Percentiles rank a stretch among this genome's conserved stretches.
Evolutionary conservation across 2,329 filamentous ascomycete genomes (phyloP).

Genomic region (Diaporthe longicolla): DNA sequence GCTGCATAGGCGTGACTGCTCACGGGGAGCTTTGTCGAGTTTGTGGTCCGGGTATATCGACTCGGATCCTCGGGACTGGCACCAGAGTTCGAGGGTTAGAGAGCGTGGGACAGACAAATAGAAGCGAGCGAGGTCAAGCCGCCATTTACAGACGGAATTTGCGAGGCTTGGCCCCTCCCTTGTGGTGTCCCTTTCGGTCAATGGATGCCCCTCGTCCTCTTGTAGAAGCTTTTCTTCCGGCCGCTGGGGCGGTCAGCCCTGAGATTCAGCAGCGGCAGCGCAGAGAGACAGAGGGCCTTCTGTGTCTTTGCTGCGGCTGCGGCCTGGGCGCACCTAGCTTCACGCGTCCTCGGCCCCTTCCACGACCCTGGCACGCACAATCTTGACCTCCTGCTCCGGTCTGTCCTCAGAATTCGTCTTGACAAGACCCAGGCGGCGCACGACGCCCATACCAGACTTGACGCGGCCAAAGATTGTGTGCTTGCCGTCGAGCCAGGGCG

Average conservation of each 20-base stretch:
- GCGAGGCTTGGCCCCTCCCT: background rate
- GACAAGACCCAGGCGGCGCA: slow-evolving; percentile 89
- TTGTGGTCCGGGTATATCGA: background rate
- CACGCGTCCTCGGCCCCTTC: slow-evolving; percentile 62
- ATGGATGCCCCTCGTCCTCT: background rate
- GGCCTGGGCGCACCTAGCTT: background rate
- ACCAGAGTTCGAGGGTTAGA: background rate
- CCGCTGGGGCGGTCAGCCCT: background rate
- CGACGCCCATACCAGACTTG: slow-evolving; percentile 84
- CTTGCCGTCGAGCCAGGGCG: slow-evolving; percentile 96
- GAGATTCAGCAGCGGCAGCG: background rate
- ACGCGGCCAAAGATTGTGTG: slow-evolving; percentile 97
- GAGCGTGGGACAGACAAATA: background rate
- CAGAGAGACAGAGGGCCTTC: background rate
- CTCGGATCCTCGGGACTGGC: background rate
- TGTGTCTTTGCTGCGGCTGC: background rate
- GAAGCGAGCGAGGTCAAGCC: background rate
- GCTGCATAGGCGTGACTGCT: background rate
- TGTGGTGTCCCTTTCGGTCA: background rate
- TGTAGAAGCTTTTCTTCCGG: background rate
- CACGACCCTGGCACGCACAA: slow-evolving; percentile 79
- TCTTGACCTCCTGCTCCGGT: slow-evolving; percentile 86
- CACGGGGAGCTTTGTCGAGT: background rate
- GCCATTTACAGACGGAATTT: background rate
- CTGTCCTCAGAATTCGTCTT: slow-evolving; percentile 86